Evolutionary conservation across 176 grass and related monocot genomes (phyloP).

Genomic region (maize (Zea mays)): DNA sequence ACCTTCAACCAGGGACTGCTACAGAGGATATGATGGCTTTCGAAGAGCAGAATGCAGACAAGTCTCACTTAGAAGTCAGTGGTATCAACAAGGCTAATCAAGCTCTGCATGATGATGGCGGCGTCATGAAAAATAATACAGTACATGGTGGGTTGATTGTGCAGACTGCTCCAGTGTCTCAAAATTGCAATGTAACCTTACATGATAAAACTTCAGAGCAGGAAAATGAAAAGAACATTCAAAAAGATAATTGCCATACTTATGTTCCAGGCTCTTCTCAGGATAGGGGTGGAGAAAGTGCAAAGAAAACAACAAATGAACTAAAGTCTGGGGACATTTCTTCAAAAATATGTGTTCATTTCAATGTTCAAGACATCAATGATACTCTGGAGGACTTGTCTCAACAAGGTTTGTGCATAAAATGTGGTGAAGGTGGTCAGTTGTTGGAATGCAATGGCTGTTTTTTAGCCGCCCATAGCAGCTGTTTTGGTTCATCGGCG

Average conservation of each 20-base stretch:
- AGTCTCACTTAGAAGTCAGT: constrained; percentile 14
- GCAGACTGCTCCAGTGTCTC: constrained; percentile 12
- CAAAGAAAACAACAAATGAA: constrained; percentile 15
- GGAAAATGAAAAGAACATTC: constrained; percentile 26
- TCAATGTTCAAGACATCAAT: constrained; percentile 28
- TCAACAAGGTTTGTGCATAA: constrained; percentile 52
- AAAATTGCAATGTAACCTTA: constrained; percentile 30
- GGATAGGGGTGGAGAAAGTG: background rate
- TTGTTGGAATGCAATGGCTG: constrained; percentile 52
- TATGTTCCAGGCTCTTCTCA: constrained; percentile 10
- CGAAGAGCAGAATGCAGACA: background rate
- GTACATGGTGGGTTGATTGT: background rate
- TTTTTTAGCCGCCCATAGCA: constrained; percentile 35
- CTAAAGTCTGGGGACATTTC: constrained; percentile 1
- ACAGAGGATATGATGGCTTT: background rate
- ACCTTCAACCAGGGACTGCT: constrained; percentile 25
- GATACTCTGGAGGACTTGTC: constrained; percentile 12
- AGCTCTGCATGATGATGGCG: constrained; percentile 20
- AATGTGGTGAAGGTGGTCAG: constrained; percentile 49
- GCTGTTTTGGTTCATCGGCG: constrained; percentile 33
- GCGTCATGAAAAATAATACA: constrained; percentile 18
- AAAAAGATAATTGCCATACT: background rate
- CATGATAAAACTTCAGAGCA: constrained; percentile 29
- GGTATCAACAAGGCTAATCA: constrained; percentile 18
- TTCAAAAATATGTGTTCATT: constrained; percentile 26